Evolutionary conservation across 306 rosid genomes (phyloP).

Genomic region (Acacia confusa): DNA sequence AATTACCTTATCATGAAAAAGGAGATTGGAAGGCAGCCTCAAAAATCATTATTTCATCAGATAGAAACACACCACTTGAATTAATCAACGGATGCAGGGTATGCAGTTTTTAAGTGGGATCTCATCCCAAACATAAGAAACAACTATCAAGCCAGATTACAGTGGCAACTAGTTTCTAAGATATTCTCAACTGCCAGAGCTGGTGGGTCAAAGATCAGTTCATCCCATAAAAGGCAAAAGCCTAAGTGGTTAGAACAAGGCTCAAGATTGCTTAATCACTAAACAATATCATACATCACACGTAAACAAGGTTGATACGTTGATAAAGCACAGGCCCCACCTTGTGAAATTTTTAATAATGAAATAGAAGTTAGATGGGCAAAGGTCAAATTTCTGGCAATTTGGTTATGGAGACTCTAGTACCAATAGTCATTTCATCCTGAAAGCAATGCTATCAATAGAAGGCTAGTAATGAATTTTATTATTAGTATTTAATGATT

Average conservation of each 20-base stretch:
- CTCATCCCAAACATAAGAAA: background rate
- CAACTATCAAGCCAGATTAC: background rate
- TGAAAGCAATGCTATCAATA: background rate
- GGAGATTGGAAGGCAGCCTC: background rate
- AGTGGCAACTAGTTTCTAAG: background rate
- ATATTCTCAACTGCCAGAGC: background rate
- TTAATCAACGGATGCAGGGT: background rate
- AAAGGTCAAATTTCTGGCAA: background rate
- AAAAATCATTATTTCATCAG: background rate
- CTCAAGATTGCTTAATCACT: background rate
- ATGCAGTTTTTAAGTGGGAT: background rate
- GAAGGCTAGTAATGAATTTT: background rate
- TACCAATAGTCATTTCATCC: background rate
- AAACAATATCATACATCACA: background rate
- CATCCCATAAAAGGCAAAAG: background rate
- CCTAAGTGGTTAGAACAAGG: background rate
- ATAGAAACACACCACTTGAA: background rate
- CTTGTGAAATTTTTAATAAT: background rate
- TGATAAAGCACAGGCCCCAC: background rate
- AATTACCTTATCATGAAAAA: constrained; percentile 1
- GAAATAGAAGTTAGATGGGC: background rate
- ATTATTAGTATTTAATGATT: background rate
- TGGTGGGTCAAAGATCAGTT: background rate
- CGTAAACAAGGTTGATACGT: background rate
- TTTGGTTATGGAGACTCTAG: background rate